A percentile compares a stretch with the other conserved stretches of the same genome.
Conservation (phyloP, 805 yeast species). For the Candida coleopterorum region DNA sequence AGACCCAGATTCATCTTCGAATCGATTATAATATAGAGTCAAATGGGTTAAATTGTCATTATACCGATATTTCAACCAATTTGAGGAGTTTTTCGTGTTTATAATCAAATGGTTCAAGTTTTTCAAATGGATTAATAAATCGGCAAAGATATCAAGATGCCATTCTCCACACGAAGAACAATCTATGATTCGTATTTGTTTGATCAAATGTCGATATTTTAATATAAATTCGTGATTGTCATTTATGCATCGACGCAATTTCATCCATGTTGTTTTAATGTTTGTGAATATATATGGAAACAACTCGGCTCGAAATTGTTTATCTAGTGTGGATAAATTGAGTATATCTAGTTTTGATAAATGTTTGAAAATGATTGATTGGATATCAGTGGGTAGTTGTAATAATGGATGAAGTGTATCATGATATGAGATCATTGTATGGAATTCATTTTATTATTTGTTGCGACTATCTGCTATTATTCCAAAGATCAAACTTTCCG, state of each 20-base stretch:
- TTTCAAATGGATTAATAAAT: conserved; percentile 18
- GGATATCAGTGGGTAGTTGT: background rate
- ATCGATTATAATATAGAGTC: too few relatives aligned
- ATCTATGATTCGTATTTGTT: conserved; percentile 24
- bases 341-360: conserved; percentile 9
- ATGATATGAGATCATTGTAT: background rate
- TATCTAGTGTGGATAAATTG: conserved; percentile 14
- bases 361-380: conserved; percentile 2
- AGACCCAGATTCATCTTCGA: too few relatives aligned
- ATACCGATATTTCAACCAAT: conserved; percentile 37
- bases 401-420: background rate
- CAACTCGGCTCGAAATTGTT: conserved; percentile 16
- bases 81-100: conserved; percentile 33
- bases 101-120: conserved; percentile 19
- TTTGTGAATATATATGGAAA: conserved; percentile 15
- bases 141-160: conserved; percentile 26
- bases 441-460: background rate
- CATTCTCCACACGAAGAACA: conserved; percentile 33
- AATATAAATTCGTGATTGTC: conserved; percentile 8
- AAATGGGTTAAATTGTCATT: conserved; percentile 16
- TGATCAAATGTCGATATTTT: conserved; percentile 12
- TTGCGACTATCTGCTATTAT: too few relatives aligned
- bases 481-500: too few relatives aligned
- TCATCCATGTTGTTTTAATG: conserved; percentile 24
- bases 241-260: too few relatives aligned